Evolutionary conservation across 495 filamentous ascomycete species (phyloP), one percentile per base, ranked within the genome.

Genomic region (Aspergillus leporis): DNA sequence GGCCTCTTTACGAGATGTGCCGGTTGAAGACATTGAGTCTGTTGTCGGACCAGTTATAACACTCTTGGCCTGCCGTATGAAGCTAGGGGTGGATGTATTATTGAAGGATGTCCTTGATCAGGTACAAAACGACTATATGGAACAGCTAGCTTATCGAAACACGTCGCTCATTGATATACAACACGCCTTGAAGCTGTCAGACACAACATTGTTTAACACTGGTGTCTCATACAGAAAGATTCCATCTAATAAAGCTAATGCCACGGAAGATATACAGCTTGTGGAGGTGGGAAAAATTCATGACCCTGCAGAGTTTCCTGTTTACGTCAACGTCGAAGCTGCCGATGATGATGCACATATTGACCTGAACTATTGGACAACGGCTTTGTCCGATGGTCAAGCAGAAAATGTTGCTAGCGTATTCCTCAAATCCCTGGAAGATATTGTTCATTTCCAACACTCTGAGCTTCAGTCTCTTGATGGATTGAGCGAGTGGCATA

Each of bases 301-400:
- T 46, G 83, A 85, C 53, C 83, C 83, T 0, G 82, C 82, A 5
- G 82, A 86, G 65, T 82, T 82, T 60, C 73, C 74, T 8, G 63
- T 86, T 0, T 83, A 76, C 34, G 66, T 85, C 53, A 84, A 84
- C 58, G 74, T 86, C 23, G 83, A 85, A 56, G 72, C 77, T 0
- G 66, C 72, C 14, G 78, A 81, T 28, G 68, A 73, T 4, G 66
- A 71, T 4, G 79, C 75, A 9, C 64, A 66, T 0, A 79, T 86
- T 49, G 78, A 83, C 31, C 41, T 86, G 5, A 83, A 84, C 56
- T 84, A 83, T 66, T 86, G 83, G 83, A 83, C 81, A 0, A 78
- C 79, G 49, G 63, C 60, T 23, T 61, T 82, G 9, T 82, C 78
- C 0, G 72, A 75, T 56, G 65, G 64, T 3, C 80, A 85, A 57